A percentile compares a stretch with the other conserved stretches of the same genome.
phyloP scores from a whole-genome alignment of 2,329 filamentous ascomycete species.

The Paracoccidioides brasiliensis region DNA sequence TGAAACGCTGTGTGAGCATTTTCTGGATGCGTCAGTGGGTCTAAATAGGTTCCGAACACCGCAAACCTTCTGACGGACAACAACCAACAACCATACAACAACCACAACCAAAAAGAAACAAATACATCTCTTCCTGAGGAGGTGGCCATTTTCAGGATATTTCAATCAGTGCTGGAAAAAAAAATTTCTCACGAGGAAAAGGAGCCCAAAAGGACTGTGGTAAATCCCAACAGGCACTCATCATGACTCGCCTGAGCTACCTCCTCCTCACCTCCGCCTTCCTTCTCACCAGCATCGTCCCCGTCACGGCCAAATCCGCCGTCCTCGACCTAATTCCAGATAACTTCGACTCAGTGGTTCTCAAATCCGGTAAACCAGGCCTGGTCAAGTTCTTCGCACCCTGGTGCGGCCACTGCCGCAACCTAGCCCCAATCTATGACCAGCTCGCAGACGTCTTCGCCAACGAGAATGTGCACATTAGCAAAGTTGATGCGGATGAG shows the following conservation, averaged over 20 bases:
- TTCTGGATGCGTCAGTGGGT: background rate
- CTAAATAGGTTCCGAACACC: background rate
- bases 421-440: constrained; percentile 84
- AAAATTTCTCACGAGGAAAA: too few species aligned
- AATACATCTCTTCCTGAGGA: background rate
- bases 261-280: constrained; percentile 35
- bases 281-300: constrained; percentile 41
- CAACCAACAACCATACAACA: background rate
- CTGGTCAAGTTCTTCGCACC: constrained; percentile 97
- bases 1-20: constrained; percentile 1
- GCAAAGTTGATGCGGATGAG: constrained; percentile 89
- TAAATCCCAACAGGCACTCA: constrained; percentile 7
- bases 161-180: constrained; percentile 1
- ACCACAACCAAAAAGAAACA: background rate
- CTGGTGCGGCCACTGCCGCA: constrained; percentile 99
- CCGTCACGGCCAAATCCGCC: constrained; percentile 56
- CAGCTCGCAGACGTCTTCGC: constrained; percentile 64
- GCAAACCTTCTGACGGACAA: background rate
- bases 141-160: background rate
- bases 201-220: too few species aligned
- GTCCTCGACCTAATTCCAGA: constrained; percentile 78
- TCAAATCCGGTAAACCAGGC: constrained; percentile 86
- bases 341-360: constrained; percentile 85
- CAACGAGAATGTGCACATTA: constrained; percentile 68
- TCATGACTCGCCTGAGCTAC: constrained; percentile 35